Evolutionary conservation across 2,329 filamentous ascomycete genomes (phyloP).

Genomic region (Sphaerostilbella broomeana): DNA sequence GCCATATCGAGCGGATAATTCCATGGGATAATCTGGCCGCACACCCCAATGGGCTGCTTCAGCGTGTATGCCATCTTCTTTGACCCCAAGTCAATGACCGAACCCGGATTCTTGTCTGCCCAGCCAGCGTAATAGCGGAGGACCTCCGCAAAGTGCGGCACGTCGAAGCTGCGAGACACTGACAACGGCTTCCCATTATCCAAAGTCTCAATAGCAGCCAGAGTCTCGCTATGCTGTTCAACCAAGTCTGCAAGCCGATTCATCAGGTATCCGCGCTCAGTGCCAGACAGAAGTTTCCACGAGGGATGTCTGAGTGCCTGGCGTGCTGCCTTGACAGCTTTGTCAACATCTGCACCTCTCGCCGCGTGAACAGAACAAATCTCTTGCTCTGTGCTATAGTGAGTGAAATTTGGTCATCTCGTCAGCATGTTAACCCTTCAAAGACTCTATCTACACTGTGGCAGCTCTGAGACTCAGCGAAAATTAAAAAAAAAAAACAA

Average conservation of each 20-base stretch:
- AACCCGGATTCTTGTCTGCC: constrained; percentile 72
- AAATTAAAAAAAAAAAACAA: too few relatives aligned
- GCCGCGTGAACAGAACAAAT: constrained; percentile 68
- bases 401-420: too few relatives aligned
- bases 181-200: constrained; percentile 75
- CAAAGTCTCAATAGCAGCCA: constrained; percentile 59
- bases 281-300: constrained; percentile 62
- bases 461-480: too few relatives aligned
- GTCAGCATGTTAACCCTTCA: background rate
- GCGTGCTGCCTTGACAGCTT: constrained; percentile 62
- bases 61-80: constrained; percentile 71
- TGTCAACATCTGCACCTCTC: constrained; percentile 58
- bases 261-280: constrained; percentile 63
- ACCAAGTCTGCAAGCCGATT: constrained; percentile 64
- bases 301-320: constrained; percentile 59
- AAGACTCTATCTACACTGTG: too few relatives aligned
- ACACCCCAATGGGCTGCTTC: constrained; percentile 71
- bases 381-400: constrained; percentile 49
- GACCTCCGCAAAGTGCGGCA: constrained; percentile 42
- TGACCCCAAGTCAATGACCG: constrained; percentile 66
- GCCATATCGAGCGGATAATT: constrained; percentile 75
- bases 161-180: constrained; percentile 57
- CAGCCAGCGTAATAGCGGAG: constrained; percentile 73
- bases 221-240: constrained; percentile 50
- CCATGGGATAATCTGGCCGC: constrained; percentile 72